A percentile compares a stretch with the other conserved stretches of the same genome.
These are phyloP conservation scores for Hymenoscyphus scutula DNA, from an alignment of 2,329 filamentous ascomycete genomes.

Conservation along the genomic window DNA sequence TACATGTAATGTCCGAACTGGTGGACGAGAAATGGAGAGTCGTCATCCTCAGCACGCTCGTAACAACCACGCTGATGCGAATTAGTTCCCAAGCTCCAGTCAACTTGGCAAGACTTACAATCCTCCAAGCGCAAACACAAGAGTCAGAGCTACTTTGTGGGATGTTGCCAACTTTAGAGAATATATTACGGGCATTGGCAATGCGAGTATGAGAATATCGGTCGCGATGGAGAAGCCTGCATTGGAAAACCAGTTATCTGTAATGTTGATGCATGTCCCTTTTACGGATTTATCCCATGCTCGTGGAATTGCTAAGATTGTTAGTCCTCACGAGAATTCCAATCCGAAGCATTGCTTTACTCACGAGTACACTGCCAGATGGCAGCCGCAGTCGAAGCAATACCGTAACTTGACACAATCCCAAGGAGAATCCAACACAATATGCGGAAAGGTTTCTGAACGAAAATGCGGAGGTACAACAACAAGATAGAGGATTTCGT, in stretches of 20 bases:
- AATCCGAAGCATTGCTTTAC: background rate
- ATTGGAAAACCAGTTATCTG: conserved; percentile 49
- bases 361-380: conserved; percentile 48
- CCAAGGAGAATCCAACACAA: conserved; percentile 43
- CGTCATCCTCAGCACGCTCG: background rate
- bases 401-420: conserved; percentile 46
- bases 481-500: conserved; percentile 53
- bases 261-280: conserved; percentile 46
- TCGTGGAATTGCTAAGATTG: conserved; percentile 38
- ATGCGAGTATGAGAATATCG: conserved; percentile 37
- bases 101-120: conserved; percentile 34
- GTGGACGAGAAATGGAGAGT: conserved; percentile 2
- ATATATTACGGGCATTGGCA: conserved; percentile 38
- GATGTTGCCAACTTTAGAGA: conserved; percentile 31
- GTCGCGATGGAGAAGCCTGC: conserved; percentile 39
- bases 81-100: background rate
- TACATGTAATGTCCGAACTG: background rate
- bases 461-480: conserved; percentile 54
- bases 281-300: conserved; percentile 45
- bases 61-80: background rate
- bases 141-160: conserved; percentile 49
- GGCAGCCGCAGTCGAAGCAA: conserved; percentile 45
- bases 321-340: background rate
- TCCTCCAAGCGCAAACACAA: conserved; percentile 39
- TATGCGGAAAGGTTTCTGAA: conserved; percentile 45